Evolutionary conservation across 1,284 basidiomycete genomes (phyloP).

Genomic region (Ganoderma meredithae): DNA sequence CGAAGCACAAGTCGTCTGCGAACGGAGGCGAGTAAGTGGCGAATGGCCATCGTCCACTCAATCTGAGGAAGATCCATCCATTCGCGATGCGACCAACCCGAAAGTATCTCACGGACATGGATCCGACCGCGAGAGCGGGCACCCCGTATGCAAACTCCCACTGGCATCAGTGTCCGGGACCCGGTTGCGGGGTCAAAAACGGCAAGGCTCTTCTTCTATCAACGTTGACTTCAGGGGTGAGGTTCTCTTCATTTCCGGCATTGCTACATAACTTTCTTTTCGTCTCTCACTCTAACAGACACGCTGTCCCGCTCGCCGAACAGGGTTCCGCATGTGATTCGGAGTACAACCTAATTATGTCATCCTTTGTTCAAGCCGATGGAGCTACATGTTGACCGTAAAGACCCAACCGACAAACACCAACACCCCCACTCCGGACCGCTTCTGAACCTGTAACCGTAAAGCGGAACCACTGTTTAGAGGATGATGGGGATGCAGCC

Average conservation of each 20-base stretch:
- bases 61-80: not conserved
- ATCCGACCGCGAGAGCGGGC: not conserved
- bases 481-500: conserved; percentile 32
- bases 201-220: not conserved
- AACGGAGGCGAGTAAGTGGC: not conserved
- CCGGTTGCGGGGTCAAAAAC: not conserved
- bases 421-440: not conserved
- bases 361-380: not conserved
- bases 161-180: not conserved
- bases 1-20: not conserved
- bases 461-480: not conserved
- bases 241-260: not conserved
- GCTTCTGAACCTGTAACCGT: not conserved
- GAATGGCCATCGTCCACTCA: not conserved
- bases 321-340: not conserved
- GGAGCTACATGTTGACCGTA: not conserved
- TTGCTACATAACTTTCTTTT: conserved; percentile 4
- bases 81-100: not conserved
- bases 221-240: not conserved
- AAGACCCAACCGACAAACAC: not conserved
- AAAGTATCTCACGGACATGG: not conserved
- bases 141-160: not conserved
- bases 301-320: not conserved
- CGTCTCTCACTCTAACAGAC: conserved; percentile 1
- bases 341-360: not conserved